phyloP scores from a whole-genome alignment of 2,329 filamentous ascomycete species.

The Dothideomycetes sp. region DNA sequence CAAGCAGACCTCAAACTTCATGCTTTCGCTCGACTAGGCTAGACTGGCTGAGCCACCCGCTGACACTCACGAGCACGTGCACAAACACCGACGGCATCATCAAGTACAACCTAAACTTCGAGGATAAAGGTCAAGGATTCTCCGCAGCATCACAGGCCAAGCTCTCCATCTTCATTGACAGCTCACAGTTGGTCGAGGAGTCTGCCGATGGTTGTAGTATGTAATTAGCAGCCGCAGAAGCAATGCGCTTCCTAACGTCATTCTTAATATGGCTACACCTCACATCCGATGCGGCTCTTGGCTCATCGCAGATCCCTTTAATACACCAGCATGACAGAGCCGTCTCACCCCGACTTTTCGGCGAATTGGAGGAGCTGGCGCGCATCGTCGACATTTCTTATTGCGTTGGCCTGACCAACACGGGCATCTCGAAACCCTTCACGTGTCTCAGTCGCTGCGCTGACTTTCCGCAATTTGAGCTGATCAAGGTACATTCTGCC shows the following conservation, averaged over 20 bases:
- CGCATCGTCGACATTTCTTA: slow-evolving; percentile 90
- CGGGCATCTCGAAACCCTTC: slow-evolving; percentile 78
- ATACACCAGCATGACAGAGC: slow-evolving; percentile 22
- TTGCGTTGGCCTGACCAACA: slow-evolving; percentile 75
- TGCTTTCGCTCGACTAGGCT: too few relatives aligned
- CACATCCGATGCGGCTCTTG: background rate
- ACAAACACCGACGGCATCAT: too few relatives aligned
- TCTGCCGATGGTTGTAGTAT: too few relatives aligned
- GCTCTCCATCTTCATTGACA: too few relatives aligned
- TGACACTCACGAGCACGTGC: too few relatives aligned
- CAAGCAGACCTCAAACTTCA: too few relatives aligned
- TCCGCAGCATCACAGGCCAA: too few relatives aligned
- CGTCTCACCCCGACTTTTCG: slow-evolving; percentile 57
- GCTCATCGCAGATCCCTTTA: slow-evolving; percentile 19
- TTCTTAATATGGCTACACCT: background rate
- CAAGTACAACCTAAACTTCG: too few relatives aligned
- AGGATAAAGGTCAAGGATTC: too few relatives aligned
- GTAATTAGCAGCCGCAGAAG: slow-evolving; percentile 1
- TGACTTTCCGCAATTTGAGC: slow-evolving; percentile 69
- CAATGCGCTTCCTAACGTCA: slow-evolving; percentile 8
- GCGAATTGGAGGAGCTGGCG: slow-evolving; percentile 75
- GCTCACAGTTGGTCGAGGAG: too few relatives aligned
- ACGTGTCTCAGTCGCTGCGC: slow-evolving; percentile 71
- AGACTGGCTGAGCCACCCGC: too few relatives aligned
- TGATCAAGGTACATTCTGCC: slow-evolving; percentile 46